Evolutionary conservation across 352 stramenopile genomes (phyloP), one percentile per base, ranked within the genome.

Genomic region (Globisporangium mamillatum): DNA sequence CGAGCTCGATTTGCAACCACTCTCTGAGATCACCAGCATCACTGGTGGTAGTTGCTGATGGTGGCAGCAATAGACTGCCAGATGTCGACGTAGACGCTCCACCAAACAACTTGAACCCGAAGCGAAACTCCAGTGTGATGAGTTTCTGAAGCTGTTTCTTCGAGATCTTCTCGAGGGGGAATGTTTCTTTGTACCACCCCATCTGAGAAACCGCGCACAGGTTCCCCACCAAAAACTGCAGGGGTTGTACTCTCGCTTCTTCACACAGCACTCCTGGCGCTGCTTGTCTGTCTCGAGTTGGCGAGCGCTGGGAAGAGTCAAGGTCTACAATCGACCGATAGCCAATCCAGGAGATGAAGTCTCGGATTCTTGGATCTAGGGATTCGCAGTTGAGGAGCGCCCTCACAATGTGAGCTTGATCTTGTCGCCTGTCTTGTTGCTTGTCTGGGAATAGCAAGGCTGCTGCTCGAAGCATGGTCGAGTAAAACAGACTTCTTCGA

Each of bases 81-180:
- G 2, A 1, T 5, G 25, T 53, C 27, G 18, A 38, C 61, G 18
- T 18, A 22, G 44, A 41, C 24, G 64, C 29, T 22, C 54, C 53
- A 10, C 68, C 29, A 60, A 74, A 70, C 3, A 74, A 16, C 27
- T 54, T 20, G 34, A 63, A 36, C 18, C 57, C 68, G 18, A 64
- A 70, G 7, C 68, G 68, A n/a, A 74, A 66, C 57, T 74, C 63
- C n/a, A 65, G n/a, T 22, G 29, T 14, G 18, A 72, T 6, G 16
- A 69, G 7, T 5, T 25, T 53, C 44, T 55, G 46, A 3, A 68
- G 50, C 4, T 22, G 46, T 1, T 55, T 24, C 18, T 54, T 63
- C 18, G 41, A 52, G 5, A 54, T 24, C 7, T n/a, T 34, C 20
- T 14, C 46, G 3, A 50, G 20, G 18, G 24, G 29, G 27, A 60